phyloP scores from a whole-genome alignment of 2,329 filamentous ascomycete genomes.

The Xylariomycetidae sp. region DNA sequence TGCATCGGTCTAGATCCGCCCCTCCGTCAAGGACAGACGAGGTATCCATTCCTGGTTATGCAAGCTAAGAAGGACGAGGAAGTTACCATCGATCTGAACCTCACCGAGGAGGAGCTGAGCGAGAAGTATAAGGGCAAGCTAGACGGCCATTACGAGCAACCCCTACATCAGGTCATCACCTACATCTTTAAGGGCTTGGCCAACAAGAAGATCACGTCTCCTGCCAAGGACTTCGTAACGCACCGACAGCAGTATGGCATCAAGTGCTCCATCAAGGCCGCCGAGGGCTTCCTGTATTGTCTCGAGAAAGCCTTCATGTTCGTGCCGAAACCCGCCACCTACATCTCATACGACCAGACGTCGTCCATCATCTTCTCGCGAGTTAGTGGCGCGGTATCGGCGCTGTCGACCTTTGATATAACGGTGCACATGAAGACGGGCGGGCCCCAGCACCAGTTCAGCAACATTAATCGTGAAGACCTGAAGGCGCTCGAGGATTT shows the following conservation, averaged over 20 bases:
- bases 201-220: conserved; percentile 90
- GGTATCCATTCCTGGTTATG: conserved; percentile 98
- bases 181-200: conserved; percentile 93
- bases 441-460: conserved; percentile 89
- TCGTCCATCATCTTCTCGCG: conserved; percentile 91
- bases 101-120: conserved; percentile 83
- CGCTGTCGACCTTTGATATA: conserved; percentile 95
- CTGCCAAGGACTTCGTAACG: conserved; percentile 89
- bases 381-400: conserved; percentile 88
- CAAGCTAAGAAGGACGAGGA: conserved; percentile 98
- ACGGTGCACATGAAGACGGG: conserved; percentile 85
- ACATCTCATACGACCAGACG: conserved; percentile 92
- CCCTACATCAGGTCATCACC: conserved; percentile 87
- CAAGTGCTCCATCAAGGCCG: conserved; percentile 99
- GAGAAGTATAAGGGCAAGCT: conserved; percentile 86
- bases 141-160: conserved; percentile 84
- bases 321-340: conserved; percentile 95
- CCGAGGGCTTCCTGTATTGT: conserved; percentile 95
- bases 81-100: conserved; percentile 92
- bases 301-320: conserved; percentile 99
- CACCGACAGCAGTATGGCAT: conserved; percentile 93
- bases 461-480: conserved; percentile 98
- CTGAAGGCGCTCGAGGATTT: conserved; percentile 95
- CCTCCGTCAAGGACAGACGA: conserved; percentile 91
- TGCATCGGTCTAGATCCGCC: conserved; percentile 93